phyloP scores from a whole-genome alignment of 257 asterid genomes.

The Rauvolfia tetraphylla region DNA sequence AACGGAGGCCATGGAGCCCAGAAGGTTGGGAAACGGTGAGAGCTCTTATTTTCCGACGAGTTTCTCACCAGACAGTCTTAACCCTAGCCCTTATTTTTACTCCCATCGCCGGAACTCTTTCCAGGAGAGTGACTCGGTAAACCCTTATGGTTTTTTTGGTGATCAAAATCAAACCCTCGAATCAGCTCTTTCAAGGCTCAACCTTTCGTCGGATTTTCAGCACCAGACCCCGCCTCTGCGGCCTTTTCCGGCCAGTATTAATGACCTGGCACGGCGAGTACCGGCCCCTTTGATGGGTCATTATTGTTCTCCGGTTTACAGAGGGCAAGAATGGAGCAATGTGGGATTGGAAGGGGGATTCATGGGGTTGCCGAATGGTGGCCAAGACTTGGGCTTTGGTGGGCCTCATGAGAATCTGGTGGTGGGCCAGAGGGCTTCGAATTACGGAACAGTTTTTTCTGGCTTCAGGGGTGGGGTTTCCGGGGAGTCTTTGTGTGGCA shows the following conservation, averaged over 20 bases:
- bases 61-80: conserved; percentile 18
- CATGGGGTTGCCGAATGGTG: conserved; percentile 6
- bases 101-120: conserved; percentile 9
- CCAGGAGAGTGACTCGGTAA: conserved; percentile 5
- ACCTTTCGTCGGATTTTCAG: conserved; percentile 27
- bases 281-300: background rate
- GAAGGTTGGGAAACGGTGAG: conserved; percentile 13
- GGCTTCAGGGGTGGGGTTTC: conserved; percentile 3
- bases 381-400: conserved; percentile 11
- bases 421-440: conserved; percentile 40
- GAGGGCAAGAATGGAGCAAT: conserved; percentile 17
- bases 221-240: conserved; percentile 22
- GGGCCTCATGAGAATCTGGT: conserved; percentile 46
- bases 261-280: conserved; percentile 2
- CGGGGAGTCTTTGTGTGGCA: background rate
- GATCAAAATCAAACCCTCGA: conserved; percentile 31
- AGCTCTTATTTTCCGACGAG: conserved; percentile 20
- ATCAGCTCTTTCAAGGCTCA: conserved; percentile 40
- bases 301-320: conserved; percentile 8
- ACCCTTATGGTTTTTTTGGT: background rate
- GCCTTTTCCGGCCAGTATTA: conserved; percentile 6
- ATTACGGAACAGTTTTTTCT: background rate
- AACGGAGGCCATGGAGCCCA: conserved; percentile 43
- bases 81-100: background rate
- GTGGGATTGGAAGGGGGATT: conserved; percentile 8